Base-by-base conservation (phyloP, 345 rosid genomes). In the Lepidium sativum region DNA sequence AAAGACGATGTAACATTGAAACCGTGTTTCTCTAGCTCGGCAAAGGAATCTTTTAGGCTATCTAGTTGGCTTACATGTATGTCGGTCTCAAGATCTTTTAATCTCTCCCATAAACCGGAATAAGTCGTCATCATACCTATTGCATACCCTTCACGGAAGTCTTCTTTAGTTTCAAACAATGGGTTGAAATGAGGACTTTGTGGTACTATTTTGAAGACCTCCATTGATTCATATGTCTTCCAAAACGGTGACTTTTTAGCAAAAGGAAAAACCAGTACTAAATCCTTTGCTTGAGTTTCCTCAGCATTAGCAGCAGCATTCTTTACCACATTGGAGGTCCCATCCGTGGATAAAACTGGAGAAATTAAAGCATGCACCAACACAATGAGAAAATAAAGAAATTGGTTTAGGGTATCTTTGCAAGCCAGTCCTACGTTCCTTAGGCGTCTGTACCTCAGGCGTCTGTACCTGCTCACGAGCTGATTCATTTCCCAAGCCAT, bases 131-230 rank as follows among this genome's bases (percentile, higher is more conserved):
- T 82, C 44, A 81, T 33, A 31, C 88, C 86, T 64, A 87, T 63
- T 35, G 95, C 90, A 4, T 69, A 45, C 38, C 90, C 88, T 78
- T 87, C 90, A 11, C 88, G 85, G 59, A 71, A 82, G 70, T 75
- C 82, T 71, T 80, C 85, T 65, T 65, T 80, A 16, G 62, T 77
- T 41, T 77, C 73, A 35, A 57, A 29, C 57, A 84, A 61, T 54
- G 95, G 88, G 34, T 8, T 68, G 63, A 87, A 87, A 71, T 84
- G 95, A 4, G 88, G 90, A 7, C 51, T 77, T 58, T 87, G 90
- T 11, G 83, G 85, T 34, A 78, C 71, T 58, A 17, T 51, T 27
- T 29, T 29, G 55, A 29, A 29, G 17, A 29, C 55, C 37, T 78
- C 84, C 77, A 80, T 73, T 18, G 88, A 75, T 65, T 84, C 85